Evolutionary conservation across 495 filamentous ascomycete species (phyloP).

Genomic region (Lentithecium fluviatile): DNA sequence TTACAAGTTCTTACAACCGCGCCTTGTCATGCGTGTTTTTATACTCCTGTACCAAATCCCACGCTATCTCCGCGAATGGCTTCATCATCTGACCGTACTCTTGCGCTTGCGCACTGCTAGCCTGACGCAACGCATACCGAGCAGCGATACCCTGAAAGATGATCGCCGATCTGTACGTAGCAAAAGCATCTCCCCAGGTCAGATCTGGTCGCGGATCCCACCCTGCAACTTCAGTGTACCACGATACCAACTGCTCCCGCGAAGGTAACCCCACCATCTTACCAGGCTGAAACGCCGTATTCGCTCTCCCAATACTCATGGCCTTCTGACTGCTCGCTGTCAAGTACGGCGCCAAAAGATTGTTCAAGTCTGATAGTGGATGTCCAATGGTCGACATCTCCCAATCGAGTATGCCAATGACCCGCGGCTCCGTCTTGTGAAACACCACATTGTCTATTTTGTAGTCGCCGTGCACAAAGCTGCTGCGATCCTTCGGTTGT

Average conservation of each 20-base stretch:
- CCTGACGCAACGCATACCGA: conserved; percentile 78
- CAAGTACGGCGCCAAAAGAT: conserved; percentile 68
- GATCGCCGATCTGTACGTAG: conserved; percentile 55
- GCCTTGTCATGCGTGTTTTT: conserved; percentile 46
- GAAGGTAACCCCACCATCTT: conserved; percentile 71
- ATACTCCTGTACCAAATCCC: conserved; percentile 61
- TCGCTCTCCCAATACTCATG: conserved; percentile 36
- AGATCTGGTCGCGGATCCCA: conserved; percentile 61
- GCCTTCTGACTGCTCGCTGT: conserved; percentile 38
- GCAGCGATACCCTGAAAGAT: conserved; percentile 96
- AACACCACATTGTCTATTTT: conserved; percentile 98
- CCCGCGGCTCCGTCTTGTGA: conserved; percentile 79
- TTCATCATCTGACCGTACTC: conserved; percentile 65
- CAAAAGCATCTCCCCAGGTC: conserved; percentile 58
- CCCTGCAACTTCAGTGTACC: conserved; percentile 73
- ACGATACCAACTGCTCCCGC: conserved; percentile 64
- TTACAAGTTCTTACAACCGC: conserved; percentile 48
- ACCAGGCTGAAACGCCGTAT: conserved; percentile 55
- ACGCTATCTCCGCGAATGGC: conserved; percentile 71
- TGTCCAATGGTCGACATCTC: conserved; percentile 97
- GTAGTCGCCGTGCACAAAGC: conserved; percentile 91
- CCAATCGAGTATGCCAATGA: conserved; percentile 95
- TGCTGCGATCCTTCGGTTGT: conserved; percentile 75
- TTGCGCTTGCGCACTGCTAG: conserved; percentile 77
- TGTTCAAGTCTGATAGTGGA: conserved; percentile 82